These are phyloP conservation scores for Chalciporus sphaerocephalus DNA, from an alignment of 768 basidiomycete species.

Conservation along the genomic window DNA sequence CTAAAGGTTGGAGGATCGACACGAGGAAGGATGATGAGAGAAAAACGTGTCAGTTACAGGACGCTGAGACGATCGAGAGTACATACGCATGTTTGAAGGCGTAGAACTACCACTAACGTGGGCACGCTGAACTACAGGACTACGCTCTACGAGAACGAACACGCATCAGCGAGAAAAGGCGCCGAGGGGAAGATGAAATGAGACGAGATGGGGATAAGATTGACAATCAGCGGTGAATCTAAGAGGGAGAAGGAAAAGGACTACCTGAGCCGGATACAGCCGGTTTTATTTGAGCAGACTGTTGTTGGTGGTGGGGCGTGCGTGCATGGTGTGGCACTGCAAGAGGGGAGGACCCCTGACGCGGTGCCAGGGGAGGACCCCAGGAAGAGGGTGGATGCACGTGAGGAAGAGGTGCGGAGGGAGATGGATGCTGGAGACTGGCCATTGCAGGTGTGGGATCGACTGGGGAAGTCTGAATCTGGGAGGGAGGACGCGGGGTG, in stretches of 20 bases:
- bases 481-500: conserved; percentile 32
- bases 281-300: conserved; percentile 28
- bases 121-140: conserved; percentile 26
- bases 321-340: conserved; percentile 24
- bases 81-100: conserved; percentile 26
- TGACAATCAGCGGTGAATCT: conserved; percentile 3
- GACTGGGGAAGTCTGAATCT: conserved; percentile 25
- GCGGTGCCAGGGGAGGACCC: conserved; percentile 25
- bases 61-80: not conserved
- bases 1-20: conserved; percentile 3
- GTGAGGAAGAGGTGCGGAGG: conserved; percentile 28
- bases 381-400: conserved; percentile 30
- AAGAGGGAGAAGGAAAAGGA: not conserved
- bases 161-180: conserved; percentile 8
- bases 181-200: not conserved
- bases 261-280: conserved; percentile 32
- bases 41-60: conserved; percentile 5
- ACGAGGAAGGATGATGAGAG: not conserved
- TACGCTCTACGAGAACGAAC: conserved; percentile 20
- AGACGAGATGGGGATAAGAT: not conserved
- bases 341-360: conserved; percentile 32
- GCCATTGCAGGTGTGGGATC: conserved; percentile 31
- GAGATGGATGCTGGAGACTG: conserved; percentile 30
- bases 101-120: conserved; percentile 25
- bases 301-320: conserved; percentile 27